These are phyloP conservation scores for Purpureocillium lavendulum DNA, from an alignment of 2,329 filamentous ascomycete genomes.

Conservation along the genomic window DNA sequence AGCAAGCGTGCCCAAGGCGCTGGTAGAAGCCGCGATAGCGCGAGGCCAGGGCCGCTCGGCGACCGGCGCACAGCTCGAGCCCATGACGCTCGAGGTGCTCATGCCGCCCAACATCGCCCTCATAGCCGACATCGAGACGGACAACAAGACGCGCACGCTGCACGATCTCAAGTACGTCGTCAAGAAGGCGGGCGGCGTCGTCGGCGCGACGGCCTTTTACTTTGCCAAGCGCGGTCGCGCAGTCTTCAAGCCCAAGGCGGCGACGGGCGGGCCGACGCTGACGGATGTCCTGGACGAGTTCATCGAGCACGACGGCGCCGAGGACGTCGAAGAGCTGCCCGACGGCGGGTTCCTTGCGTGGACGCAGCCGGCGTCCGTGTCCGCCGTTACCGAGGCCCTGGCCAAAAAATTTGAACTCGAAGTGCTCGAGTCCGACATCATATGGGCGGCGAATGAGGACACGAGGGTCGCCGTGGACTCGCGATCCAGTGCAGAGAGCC, in stretches of 20 bases:
- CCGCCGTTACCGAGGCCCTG: conserved; percentile 36
- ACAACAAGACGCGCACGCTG: conserved; percentile 66
- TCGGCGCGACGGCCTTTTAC: conserved; percentile 71
- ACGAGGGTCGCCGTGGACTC: conserved; percentile 58
- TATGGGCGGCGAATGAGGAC: conserved; percentile 79
- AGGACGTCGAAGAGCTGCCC: conserved; percentile 60
- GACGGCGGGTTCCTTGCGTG: conserved; percentile 62
- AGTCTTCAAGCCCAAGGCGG: conserved; percentile 46
- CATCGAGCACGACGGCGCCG: conserved; percentile 69
- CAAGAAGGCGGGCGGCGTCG: conserved; percentile 61
- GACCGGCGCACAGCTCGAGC: conserved; percentile 68
- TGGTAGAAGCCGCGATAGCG: conserved; percentile 79
- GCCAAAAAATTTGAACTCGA: conserved; percentile 54
- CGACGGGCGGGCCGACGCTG: conserved; percentile 44
- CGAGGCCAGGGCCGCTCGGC: conserved; percentile 79
- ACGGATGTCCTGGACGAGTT: conserved; percentile 73
- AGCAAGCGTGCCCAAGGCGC: conserved; percentile 71
- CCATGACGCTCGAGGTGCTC: conserved; percentile 70
- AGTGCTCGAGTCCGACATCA: conserved; percentile 67
- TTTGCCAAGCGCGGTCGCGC: conserved; percentile 76
- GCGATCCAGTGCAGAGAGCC: conserved; percentile 41
- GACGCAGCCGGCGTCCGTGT: conserved; percentile 25
- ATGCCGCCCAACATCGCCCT: conserved; percentile 68
- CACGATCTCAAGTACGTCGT: conserved; percentile 64
- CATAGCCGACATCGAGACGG: conserved; percentile 79